These are phyloP conservation scores for Pseudocercospora pini-densiflorae DNA, from an alignment of 2,329 filamentous ascomycete species.

Conservation along the genomic window DNA sequence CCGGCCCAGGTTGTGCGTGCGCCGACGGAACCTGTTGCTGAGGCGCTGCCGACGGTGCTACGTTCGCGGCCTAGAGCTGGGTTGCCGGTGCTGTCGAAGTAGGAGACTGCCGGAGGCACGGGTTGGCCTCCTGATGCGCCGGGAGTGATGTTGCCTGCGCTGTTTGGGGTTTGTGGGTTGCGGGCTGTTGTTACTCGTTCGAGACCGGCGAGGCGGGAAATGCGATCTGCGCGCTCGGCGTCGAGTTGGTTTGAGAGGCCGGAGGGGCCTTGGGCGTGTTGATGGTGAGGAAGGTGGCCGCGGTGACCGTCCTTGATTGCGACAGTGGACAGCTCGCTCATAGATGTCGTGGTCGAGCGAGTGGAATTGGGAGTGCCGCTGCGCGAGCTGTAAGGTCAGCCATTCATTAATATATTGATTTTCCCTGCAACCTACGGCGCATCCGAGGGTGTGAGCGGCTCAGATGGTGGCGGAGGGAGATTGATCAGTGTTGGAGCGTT, in stretches of 20 bases:
- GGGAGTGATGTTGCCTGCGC: slow-evolving; percentile 39
- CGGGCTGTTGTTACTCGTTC: slow-evolving; percentile 83
- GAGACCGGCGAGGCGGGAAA: slow-evolving; percentile 90
- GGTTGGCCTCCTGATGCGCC: slow-evolving; percentile 35
- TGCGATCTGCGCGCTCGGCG: slow-evolving; percentile 70
- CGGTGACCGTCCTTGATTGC: slow-evolving; percentile 97
- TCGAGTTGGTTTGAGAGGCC: slow-evolving; percentile 59
- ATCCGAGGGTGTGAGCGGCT: slow-evolving; percentile 62
- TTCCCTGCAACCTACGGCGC: slow-evolving; percentile 67
- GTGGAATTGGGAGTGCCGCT: slow-evolving; percentile 80
- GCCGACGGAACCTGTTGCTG: slow-evolving; percentile 79
- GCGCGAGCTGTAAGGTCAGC: slow-evolving; percentile 29
- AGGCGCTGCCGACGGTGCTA: slow-evolving; percentile 89
- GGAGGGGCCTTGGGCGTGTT: slow-evolving; percentile 50
- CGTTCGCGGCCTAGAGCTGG: slow-evolving; percentile 69
- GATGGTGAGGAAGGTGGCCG: slow-evolving; percentile 70
- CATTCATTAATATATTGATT: background rate
- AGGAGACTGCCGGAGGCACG: slow-evolving; percentile 55
- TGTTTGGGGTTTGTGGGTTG: slow-evolving; percentile 46
- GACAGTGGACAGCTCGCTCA: slow-evolving; percentile 88
- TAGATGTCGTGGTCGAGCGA: slow-evolving; percentile 79
- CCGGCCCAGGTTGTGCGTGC: slow-evolving; percentile 69
- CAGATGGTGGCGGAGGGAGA: slow-evolving; percentile 69
- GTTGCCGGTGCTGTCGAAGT: slow-evolving; percentile 79
- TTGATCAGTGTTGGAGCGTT: slow-evolving; percentile 75